These are phyloP conservation scores for Pseudodiploospora longispora DNA, from an alignment of 2,329 filamentous ascomycete species.

Conservation along the genomic window DNA sequence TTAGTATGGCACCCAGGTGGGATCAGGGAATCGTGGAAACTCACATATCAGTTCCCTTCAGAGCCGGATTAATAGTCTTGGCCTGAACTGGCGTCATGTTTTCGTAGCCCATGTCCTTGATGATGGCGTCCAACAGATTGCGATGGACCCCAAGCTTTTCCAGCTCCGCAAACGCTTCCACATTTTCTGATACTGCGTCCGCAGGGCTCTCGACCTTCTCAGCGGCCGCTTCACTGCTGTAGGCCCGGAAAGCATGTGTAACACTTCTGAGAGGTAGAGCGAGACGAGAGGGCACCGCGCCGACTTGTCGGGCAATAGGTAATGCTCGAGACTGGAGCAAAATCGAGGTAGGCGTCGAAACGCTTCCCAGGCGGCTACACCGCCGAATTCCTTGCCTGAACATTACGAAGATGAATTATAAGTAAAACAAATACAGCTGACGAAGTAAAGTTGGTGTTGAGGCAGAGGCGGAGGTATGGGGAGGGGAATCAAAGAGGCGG, in stretches of 20 bases:
- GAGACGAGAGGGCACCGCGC: constrained; percentile 12
- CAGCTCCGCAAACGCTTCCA: constrained; percentile 39
- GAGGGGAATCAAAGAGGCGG: too few species aligned
- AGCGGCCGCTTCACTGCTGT: constrained; percentile 32
- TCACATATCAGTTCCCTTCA: constrained; percentile 78
- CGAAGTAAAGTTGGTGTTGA: too few species aligned
- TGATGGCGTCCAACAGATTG: constrained; percentile 61
- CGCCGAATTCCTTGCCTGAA: constrained; percentile 31
- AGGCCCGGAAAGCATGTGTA: constrained; percentile 21
- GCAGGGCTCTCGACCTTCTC: constrained; percentile 12
- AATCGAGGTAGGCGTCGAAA: constrained; percentile 19
- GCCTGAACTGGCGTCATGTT: constrained; percentile 91
- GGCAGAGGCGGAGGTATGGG: too few species aligned
- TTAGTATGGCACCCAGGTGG: neutral
- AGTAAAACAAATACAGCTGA: too few species aligned
- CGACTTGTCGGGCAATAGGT: constrained; percentile 15
- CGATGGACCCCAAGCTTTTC: constrained; percentile 45
- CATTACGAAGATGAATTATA: constrained; percentile 14
- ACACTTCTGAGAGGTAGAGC: constrained; percentile 14
- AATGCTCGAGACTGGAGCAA: constrained; percentile 21
- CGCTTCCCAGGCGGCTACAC: constrained; percentile 29
- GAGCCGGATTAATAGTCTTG: constrained; percentile 70
- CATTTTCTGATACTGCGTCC: constrained; percentile 11
- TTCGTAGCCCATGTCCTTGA: constrained; percentile 63
- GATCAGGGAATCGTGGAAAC: constrained; percentile 21